Conservation (phyloP, 202 grass and related monocot species). For the Zizania palustris region DNA sequence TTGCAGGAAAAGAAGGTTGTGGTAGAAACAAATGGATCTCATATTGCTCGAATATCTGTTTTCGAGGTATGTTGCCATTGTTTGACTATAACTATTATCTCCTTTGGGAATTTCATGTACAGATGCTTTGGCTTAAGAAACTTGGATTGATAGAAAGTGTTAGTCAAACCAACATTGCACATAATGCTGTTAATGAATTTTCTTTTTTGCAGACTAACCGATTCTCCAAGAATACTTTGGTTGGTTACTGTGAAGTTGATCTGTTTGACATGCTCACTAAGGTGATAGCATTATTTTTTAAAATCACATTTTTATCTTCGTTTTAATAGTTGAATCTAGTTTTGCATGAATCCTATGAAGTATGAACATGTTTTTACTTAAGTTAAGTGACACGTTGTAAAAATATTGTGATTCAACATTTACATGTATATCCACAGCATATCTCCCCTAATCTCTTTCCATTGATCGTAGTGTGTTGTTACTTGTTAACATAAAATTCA, state of each 20-base stretch:
- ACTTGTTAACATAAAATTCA: neutral
- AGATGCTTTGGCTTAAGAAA: neutral
- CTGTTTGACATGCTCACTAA: slow-evolving; percentile 76
- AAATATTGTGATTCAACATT: slow-evolving; percentile 14
- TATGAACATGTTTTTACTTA: neutral
- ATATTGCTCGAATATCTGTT: slow-evolving; percentile 76
- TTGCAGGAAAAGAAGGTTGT: slow-evolving; percentile 92
- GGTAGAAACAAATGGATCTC: slow-evolving; percentile 81
- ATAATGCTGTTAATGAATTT: slow-evolving; percentile 27
- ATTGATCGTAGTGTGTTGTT: neutral
- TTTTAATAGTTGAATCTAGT: neutral
- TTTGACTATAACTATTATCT: neutral
- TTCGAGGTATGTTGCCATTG: slow-evolving; percentile 74
- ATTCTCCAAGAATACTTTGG: slow-evolving; percentile 89
- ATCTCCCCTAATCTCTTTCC: neutral
- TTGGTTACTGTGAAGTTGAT: slow-evolving; percentile 97
- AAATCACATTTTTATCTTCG: neutral
- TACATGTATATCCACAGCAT: neutral
- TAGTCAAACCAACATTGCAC: neutral
- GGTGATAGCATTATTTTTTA: slow-evolving; percentile 49
- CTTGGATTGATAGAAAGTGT: slow-evolving; percentile 10
- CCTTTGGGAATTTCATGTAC: neutral
- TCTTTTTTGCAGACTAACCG: slow-evolving; percentile 69
- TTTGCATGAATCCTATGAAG: slow-evolving; percentile 4
- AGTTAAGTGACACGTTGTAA: neutral